A percentile compares a stretch with the other conserved stretches of the same genome.
phyloP scores from a whole-genome alignment of 805 yeast genomes.

The Cyberlindnera euphorbiae region DNA sequence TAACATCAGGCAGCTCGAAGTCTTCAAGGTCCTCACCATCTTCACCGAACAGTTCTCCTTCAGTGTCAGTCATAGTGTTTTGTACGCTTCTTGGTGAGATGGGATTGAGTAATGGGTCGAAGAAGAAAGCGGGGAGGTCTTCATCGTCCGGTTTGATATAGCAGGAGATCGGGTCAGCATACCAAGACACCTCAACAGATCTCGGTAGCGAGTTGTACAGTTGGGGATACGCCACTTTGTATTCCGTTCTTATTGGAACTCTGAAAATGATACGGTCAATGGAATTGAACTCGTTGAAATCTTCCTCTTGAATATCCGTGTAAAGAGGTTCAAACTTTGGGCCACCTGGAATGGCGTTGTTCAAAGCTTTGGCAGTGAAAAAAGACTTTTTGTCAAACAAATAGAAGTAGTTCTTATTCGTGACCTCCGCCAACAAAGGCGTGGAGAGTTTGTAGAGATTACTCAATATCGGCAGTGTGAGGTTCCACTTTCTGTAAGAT shows the following conservation, averaged over 20 bases:
- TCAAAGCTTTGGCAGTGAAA: constrained; percentile 86
- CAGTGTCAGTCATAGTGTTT: constrained; percentile 19
- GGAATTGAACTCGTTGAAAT: constrained; percentile 85
- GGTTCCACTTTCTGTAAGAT: constrained; percentile 68
- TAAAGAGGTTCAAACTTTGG: constrained; percentile 89
- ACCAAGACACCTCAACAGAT: constrained; percentile 56
- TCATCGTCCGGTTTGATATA: constrained; percentile 39
- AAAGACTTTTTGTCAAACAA: constrained; percentile 77
- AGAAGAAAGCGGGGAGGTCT: constrained; percentile 51
- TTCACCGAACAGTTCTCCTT: constrained; percentile 22
- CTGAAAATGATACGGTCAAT: constrained; percentile 84
- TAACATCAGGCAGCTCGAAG: constrained; percentile 39
- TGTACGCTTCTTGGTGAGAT: constrained; percentile 35
- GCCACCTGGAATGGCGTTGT: constrained; percentile 88
- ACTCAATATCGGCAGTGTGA: constrained; percentile 58
- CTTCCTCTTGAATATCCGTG: constrained; percentile 64
- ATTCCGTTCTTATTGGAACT: constrained; percentile 72
- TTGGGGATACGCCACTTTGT: constrained; percentile 80
- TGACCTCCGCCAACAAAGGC: constrained; percentile 61
- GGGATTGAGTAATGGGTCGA: constrained; percentile 52
- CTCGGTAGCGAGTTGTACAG: constrained; percentile 75
- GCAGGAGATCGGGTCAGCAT: constrained; percentile 58
- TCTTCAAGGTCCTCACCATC: constrained; percentile 35
- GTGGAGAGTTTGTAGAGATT: constrained; percentile 60
- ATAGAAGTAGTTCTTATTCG: constrained; percentile 51